Conservation (phyloP, 805 yeast genomes). For the Barnettozyma vustinii region DNA sequence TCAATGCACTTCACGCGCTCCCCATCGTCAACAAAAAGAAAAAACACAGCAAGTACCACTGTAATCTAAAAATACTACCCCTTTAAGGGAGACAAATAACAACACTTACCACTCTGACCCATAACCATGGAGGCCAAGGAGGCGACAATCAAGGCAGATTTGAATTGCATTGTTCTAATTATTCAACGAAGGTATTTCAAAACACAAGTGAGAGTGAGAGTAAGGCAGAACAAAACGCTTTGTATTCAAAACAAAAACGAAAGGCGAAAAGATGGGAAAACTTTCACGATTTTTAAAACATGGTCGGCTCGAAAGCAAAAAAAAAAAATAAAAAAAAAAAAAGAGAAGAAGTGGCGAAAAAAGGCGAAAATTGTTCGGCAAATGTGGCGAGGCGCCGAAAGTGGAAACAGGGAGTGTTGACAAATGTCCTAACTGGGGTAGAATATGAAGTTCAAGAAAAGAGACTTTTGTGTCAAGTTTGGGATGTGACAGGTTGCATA, state of each 20-base stretch:
- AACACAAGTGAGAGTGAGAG: background rate
- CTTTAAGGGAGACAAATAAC: background rate
- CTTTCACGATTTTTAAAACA: conserved; percentile 1
- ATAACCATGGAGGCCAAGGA: conserved; percentile 45
- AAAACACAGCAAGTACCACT: background rate
- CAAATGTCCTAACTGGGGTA: background rate
- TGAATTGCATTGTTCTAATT: conserved; percentile 45
- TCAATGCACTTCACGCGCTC: background rate
- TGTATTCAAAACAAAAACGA: background rate
- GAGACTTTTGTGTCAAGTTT: background rate
- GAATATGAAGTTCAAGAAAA: background rate
- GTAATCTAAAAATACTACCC: background rate
- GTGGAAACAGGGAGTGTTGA: background rate
- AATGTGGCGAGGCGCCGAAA: background rate
- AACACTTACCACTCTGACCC: conserved; percentile 30
- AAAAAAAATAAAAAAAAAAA: background rate
- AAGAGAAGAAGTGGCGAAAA: background rate
- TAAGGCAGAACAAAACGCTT: background rate
- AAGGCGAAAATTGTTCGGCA: background rate
- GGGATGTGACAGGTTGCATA: background rate
- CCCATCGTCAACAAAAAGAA: too few species aligned
- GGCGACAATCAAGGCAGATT: conserved; percentile 42
- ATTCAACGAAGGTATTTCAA: background rate
- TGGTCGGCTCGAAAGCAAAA: background rate
- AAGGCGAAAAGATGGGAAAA: background rate